phyloP scores from a whole-genome alignment of 768 basidiomycete genomes.

The Mycena latifolia region DNA sequence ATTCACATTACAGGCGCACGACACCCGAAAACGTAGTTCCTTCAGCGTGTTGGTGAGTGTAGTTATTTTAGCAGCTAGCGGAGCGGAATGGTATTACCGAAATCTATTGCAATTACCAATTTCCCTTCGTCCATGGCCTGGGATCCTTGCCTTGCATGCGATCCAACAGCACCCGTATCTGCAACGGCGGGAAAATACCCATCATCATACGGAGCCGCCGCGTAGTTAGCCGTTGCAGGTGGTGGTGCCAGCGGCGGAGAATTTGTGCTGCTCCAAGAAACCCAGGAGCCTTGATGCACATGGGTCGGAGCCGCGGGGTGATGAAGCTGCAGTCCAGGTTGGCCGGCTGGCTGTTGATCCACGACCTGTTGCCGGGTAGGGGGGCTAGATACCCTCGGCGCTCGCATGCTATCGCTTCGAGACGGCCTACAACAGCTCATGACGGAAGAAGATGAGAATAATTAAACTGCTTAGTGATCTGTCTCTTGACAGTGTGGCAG shows the following conservation, averaged over 20 bases:
- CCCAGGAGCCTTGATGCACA: constrained; percentile 42
- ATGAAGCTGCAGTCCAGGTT: constrained; percentile 43
- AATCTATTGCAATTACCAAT: constrained; percentile 86
- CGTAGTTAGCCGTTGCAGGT: constrained; percentile 8
- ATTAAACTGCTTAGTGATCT: background rate
- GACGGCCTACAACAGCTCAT: constrained; percentile 80
- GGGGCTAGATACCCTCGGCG: constrained; percentile 47
- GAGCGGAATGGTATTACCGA: constrained; percentile 44
- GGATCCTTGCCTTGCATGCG: constrained; percentile 32
- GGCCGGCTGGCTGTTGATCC: constrained; percentile 64
- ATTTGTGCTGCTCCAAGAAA: constrained; percentile 54
- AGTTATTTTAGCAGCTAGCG: background rate
- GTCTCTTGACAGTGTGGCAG: constrained; percentile 21
- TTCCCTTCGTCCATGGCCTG: constrained; percentile 73
- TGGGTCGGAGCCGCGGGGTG: constrained; percentile 53
- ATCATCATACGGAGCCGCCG: constrained; percentile 22
- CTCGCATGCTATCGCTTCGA: constrained; percentile 28
- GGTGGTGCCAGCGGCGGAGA: constrained; percentile 29
- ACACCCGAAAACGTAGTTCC: constrained; percentile 92
- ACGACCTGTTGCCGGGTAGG: constrained; percentile 47
- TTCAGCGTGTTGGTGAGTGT: constrained; percentile 41
- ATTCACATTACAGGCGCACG: constrained; percentile 58
- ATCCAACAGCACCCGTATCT: constrained; percentile 10
- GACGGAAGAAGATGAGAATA: constrained; percentile 21
- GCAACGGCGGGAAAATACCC: constrained; percentile 25